Evolutionary conservation across 805 yeast species (phyloP), one percentile per base, ranked within the genome.

Genomic region (Metschnikowia vanudenii): DNA sequence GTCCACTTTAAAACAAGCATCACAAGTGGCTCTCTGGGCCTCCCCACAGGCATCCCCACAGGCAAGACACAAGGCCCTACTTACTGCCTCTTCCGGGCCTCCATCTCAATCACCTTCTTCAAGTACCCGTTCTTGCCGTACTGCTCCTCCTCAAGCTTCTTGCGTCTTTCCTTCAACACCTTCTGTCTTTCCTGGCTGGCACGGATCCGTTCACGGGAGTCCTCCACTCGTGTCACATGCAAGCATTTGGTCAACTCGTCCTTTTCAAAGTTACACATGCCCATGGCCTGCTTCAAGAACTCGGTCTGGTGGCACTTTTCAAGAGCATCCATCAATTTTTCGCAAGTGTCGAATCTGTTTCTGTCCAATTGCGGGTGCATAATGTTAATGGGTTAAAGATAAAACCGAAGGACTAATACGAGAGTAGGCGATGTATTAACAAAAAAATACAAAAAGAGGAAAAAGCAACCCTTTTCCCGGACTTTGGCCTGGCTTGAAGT

Each of bases 271-370:
- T 89, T 88, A 68, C 99, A 92, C 49, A 79, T 73, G 22, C 98
- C 98, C 55, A 88, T 71, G 7, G 87, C 82, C 62, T 86, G 80
- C 54, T 79, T 76, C 49, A 85, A 56, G 54, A 82, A 85, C 45
- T 82, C 85, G 45, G 75, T 75, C 48, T 80, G 76, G 59, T 91
- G 97, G 63, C 99, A 92, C 61, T 88, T 84, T 58, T 92, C 96
- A 5, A 92, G 76, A 0, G 96, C 97, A 51, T 84, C 83, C 63
- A 94, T 89, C 34, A 89, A 76, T 51, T 84, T 87, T 43, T 79
- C 81, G 65, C 99, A 92, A 16, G 85, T 65, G 39, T 66, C 71
- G 50, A 72, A 71, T 47, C 76, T 60, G 50, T 63, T 64, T 52
- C 61, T 67, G 56, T 73, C 77, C 52, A 73, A 61, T 50, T 72